Base-by-base conservation (phyloP, 2,329 filamentous ascomycete genomes). In the Trichoderma sp. region DNA sequence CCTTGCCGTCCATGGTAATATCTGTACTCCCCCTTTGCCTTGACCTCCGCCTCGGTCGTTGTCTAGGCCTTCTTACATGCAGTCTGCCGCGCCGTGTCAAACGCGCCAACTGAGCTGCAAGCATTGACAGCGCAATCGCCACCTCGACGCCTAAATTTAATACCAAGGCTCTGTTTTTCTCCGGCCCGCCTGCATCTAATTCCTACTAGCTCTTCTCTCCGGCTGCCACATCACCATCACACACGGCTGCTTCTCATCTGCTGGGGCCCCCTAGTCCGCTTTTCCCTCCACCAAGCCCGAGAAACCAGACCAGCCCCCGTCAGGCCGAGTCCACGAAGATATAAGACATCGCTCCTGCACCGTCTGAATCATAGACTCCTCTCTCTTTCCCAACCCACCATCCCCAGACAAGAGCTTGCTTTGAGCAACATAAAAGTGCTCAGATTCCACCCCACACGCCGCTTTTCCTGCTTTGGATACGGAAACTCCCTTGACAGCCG, bases 181-280 rank as follows among this genome's bases (percentile, higher is more conserved):
- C 64, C 54, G 42, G 50, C 35, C 54, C 32, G 39, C 34, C 64
- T 59, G 64, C 61, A 65, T 65, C 63, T 57, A 57, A 65, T 61
- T 52, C 67, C 63, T 53, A 37, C 42, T 29, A 68, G 67, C 52
- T n/a, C n/a, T 48, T 25, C 42, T 67, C 56, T 45, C 57, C 39
- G 56, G 45, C 50, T 69, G 68, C 68, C 68, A 69, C 68, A 69
- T 69, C 67, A 68, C 64, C 68, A 69, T 69, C 67, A 68, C 64
- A 69, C 68, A 35, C 63, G 37, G 68, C 57, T 42, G 50, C 34
- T 57, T 42, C 35, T 58, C 65, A 67, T 64, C 54, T 68, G 37
- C 59, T 58, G 50, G 52, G 53, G 66, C 57, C 57, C 45, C 59
- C 52, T 50, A 50, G 50, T 39, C 60, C 29, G 37, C 57, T 45